A percentile compares a stretch with the other conserved stretches of the same genome.
These are phyloP conservation scores for Solanum habrochaites DNA, from an alignment of 257 asterid species.

Conservation along the genomic window DNA sequence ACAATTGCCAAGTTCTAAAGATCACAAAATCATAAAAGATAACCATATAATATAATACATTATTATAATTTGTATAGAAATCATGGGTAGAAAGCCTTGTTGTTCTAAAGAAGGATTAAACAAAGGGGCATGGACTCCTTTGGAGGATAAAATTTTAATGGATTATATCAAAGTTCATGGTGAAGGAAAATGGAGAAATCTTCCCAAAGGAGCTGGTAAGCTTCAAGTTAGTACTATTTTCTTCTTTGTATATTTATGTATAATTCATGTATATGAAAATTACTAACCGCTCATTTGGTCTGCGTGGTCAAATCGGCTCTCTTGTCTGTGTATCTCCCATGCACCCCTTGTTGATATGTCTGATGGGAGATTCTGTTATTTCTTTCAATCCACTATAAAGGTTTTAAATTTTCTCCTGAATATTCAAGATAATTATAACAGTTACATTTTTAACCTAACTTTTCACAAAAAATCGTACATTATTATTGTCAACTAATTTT, in stretches of 20 bases:
- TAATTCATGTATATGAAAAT: neutral
- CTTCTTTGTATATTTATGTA: neutral
- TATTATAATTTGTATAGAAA: neutral
- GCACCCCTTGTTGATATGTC: neutral
- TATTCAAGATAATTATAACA: neutral
- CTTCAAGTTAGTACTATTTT: neutral
- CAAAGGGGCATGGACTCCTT: neutral
- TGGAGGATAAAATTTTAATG: neutral
- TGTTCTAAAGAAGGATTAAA: neutral
- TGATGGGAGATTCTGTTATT: neutral
- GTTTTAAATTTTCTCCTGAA: neutral
- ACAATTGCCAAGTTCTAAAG: neutral
- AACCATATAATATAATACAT: neutral
- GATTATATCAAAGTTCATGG: neutral
- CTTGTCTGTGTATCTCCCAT: neutral
- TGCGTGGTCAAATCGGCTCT: neutral
- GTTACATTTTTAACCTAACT: too few relatives aligned
- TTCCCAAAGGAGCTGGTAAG: neutral
- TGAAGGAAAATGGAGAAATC: slow-evolving; percentile 1
- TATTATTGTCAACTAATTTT: neutral
- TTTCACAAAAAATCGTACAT: neutral
- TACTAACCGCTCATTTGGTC: neutral
- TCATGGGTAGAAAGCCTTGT: neutral
- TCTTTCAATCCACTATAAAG: neutral
- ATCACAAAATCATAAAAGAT: neutral